phyloP scores from a whole-genome alignment of 805 yeast species.

The Yamadazyma paraphyllophila region DNA sequence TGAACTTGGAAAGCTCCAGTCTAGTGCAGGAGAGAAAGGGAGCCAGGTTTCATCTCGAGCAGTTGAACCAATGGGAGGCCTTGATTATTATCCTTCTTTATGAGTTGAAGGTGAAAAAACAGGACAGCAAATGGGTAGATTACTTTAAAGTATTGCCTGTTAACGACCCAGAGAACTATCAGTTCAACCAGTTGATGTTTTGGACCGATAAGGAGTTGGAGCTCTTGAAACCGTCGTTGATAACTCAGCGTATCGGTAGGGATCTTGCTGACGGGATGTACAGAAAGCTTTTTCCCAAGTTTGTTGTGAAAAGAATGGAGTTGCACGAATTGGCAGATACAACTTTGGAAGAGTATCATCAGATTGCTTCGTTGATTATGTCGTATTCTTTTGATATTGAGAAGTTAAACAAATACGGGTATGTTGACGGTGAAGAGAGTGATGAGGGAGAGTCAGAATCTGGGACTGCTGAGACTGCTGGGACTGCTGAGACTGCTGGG shows the following conservation, averaged over 20 bases:
- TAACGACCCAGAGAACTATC: slow-evolving; percentile 22
- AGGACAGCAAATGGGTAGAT: slow-evolving; percentile 58
- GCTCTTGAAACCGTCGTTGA: slow-evolving; percentile 64
- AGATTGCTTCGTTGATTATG: slow-evolving; percentile 78
- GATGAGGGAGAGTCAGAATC: slow-evolving; percentile 15
- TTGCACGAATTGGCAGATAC: slow-evolving; percentile 30
- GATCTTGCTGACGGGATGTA: slow-evolving; percentile 64
- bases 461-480: slow-evolving; percentile 1
- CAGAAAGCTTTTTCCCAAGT: slow-evolving; percentile 38
- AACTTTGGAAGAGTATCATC: slow-evolving; percentile 59
- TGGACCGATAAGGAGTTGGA: slow-evolving; percentile 68
- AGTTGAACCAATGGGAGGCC: slow-evolving; percentile 72
- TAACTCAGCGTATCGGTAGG: slow-evolving; percentile 68
- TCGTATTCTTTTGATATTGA: slow-evolving; percentile 89
- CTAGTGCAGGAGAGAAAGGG: slow-evolving; percentile 34
- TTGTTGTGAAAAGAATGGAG: slow-evolving; percentile 28
- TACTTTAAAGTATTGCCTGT: slow-evolving; percentile 74
- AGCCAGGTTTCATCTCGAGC: slow-evolving; percentile 32
- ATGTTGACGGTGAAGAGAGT: slow-evolving; percentile 20
- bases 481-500: neutral
- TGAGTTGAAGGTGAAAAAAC: slow-evolving; percentile 48
- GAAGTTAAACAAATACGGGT: slow-evolving; percentile 23
- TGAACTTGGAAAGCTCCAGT: slow-evolving; percentile 60
- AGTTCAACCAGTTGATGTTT: slow-evolving; percentile 69
- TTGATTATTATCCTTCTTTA: slow-evolving; percentile 66